Base-by-base conservation (phyloP, 2,329 filamentous ascomycete species). In the Didymella keratinophila region DNA sequence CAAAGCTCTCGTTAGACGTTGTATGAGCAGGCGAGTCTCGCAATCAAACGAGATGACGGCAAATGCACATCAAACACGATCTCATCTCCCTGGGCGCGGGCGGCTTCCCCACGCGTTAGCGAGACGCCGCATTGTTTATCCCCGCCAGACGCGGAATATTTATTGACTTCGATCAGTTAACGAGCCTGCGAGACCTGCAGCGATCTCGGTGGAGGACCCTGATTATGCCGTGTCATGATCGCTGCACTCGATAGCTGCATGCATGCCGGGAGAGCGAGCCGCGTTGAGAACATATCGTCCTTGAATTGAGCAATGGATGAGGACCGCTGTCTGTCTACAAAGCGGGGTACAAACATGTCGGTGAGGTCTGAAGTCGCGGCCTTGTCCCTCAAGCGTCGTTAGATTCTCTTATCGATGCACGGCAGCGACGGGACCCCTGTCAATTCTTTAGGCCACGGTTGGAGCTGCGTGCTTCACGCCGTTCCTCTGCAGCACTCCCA, bases 311-410 rank as follows among this genome's bases (percentile, higher is more conserved):
- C 47, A 37, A 42, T 52, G 41, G 34, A 46, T n/a, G 18, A 47
- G 41, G 30, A 23, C 49, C 34, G 49, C 44, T 43, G 43, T 16
- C 27, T 42, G 44, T 46, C 50, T 30, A 48, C 39, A 55, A 63
- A 66, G 69, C 68, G 69, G 68, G 68, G 68, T 67, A 68, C 60
- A 56, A 48, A 60, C 59, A 49, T 62, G 64, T 71, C 68, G 65
- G 69, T 71, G 69, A 70, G 65, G 55, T 62, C 55, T 53, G 58
- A 37, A 47, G 59, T 56, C 39, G 51, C 58, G 48, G 60, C 47
- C 61, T 61, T 56, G 57, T 42, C 53, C 59, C 52, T 52, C 56
- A 52, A 56, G 60, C 58, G 54, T 59, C 52, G 63, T 71, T 70
- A 67, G 61, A 55, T 48, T 56, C 52, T 43, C 63, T 70, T 70